Conservation (phyloP, 2,329 filamentous ascomycete genomes). For the Chlorencoelia australis region DNA sequence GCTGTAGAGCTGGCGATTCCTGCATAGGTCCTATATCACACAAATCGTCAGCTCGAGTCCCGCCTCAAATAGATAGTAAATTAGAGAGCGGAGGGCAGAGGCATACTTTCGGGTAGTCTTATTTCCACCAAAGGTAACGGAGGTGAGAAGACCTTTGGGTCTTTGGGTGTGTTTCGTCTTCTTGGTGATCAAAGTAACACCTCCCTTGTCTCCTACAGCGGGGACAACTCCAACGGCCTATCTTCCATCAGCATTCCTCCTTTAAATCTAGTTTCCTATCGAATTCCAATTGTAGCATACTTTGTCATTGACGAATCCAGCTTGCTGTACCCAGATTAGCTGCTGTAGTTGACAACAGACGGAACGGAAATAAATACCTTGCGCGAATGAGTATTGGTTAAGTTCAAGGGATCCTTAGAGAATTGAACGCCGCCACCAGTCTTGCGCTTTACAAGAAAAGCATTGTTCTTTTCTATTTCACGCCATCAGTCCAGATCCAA, state of each 20-base stretch:
- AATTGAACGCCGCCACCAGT: slow-evolving; percentile 72
- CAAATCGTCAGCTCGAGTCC: no score
- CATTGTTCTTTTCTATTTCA: slow-evolving; percentile 67
- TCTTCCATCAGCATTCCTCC: neutral
- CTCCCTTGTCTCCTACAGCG: slow-evolving; percentile 57
- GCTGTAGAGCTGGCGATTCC: slow-evolving; percentile 72
- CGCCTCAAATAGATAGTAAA: no score
- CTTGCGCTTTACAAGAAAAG: slow-evolving; percentile 87
- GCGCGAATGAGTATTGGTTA: slow-evolving; percentile 82
- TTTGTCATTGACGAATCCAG: slow-evolving; percentile 90
- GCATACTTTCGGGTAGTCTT: slow-evolving; percentile 75
- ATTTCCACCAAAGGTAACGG: slow-evolving; percentile 59
- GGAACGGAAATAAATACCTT: slow-evolving; percentile 66
- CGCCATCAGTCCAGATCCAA: slow-evolving; percentile 13
- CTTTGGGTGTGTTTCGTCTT: slow-evolving; percentile 62
- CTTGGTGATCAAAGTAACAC: slow-evolving; percentile 76
- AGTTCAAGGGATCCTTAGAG: slow-evolving; percentile 89
- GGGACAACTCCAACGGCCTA: slow-evolving; percentile 71
- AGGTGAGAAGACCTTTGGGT: slow-evolving; percentile 57
- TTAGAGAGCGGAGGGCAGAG: no score
- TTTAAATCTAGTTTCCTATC: neutral
- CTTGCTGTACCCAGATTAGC: slow-evolving; percentile 49
- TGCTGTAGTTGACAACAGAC: no score
- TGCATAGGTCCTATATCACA: slow-evolving; percentile 65
- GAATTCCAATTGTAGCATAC: slow-evolving; percentile 37